These are phyloP conservation scores for Bjerkandera adusta DNA, from an alignment of 1,284 basidiomycete species.

Conservation along the genomic window DNA sequence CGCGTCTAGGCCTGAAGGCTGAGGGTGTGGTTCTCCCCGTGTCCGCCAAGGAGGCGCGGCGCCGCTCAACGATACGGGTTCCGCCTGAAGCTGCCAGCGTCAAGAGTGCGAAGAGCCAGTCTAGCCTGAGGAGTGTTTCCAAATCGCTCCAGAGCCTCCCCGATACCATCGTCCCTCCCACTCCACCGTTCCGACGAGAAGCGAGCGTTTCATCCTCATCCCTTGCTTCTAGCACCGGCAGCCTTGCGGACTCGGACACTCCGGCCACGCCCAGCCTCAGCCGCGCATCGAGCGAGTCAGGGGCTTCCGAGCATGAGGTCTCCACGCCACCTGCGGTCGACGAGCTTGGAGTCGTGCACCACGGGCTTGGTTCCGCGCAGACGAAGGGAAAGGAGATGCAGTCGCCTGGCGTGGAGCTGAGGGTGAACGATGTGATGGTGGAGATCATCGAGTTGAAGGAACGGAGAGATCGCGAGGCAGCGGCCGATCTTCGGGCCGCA, in stretches of 20 bases:
- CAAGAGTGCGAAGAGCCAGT: slow-evolving; percentile 2
- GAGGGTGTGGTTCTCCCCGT: slow-evolving; percentile 43
- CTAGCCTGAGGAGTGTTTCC: slow-evolving; percentile 1
- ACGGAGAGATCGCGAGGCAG: not conserved
- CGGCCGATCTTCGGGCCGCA: not conserved
- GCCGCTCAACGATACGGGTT: slow-evolving; percentile 10
- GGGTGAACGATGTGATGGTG: slow-evolving; percentile 21
- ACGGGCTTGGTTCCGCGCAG: slow-evolving; percentile 5
- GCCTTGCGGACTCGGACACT: not conserved
- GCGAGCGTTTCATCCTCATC: slow-evolving; percentile 6
- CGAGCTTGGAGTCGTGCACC: not conserved
- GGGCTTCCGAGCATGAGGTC: not conserved
- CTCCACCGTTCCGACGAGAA: slow-evolving; percentile 6
- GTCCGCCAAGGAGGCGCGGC: slow-evolving; percentile 28
- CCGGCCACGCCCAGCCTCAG: slow-evolving; percentile 4
- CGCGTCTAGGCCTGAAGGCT: slow-evolving; percentile 37
- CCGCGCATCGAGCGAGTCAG: slow-evolving; percentile 9
- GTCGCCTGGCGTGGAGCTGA: slow-evolving; percentile 13
- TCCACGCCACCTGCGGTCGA: not conserved
- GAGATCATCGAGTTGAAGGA: slow-evolving; percentile 15
- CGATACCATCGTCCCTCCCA: slow-evolving; percentile 3
- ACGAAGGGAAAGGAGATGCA: not conserved
- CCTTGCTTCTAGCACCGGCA: slow-evolving; percentile 2
- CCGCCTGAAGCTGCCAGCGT: not conserved
- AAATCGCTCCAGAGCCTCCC: not conserved